phyloP scores from a whole-genome alignment of 2,329 filamentous ascomycete species.

The Thielaviopsis ethacetica region DNA sequence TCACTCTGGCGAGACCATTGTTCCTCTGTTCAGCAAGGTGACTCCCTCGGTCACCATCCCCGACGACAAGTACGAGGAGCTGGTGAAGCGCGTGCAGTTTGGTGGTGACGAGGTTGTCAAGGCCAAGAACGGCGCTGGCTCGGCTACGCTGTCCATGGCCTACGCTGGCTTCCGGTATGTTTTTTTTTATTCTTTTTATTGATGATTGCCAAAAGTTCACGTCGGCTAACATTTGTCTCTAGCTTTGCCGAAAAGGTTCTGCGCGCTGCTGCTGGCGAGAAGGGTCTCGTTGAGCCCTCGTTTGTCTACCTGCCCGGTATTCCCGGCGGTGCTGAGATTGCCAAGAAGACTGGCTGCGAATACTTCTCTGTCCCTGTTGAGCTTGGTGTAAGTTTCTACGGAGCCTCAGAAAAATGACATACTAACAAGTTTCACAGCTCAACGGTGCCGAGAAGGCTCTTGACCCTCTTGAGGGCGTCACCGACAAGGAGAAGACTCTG shows the following conservation, averaged over 20 bases:
- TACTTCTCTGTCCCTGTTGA: slow-evolving; percentile 96
- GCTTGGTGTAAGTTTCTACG: slow-evolving; percentile 64
- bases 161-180: slow-evolving; percentile 81
- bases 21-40: slow-evolving; percentile 89
- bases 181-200: slow-evolving; percentile 7
- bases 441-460: slow-evolving; percentile 72
- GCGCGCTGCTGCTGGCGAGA: slow-evolving; percentile 74
- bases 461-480: slow-evolving; percentile 62
- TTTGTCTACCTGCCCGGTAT: slow-evolving; percentile 92
- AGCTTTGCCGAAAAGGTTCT: slow-evolving; percentile 88
- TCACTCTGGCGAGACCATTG: slow-evolving; percentile 96
- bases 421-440: slow-evolving; percentile 34
- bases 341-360: slow-evolving; percentile 67
- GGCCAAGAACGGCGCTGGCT: slow-evolving; percentile 83
- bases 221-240: slow-evolving; percentile 18
- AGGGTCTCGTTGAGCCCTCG: slow-evolving; percentile 84
- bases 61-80: slow-evolving; percentile 72
- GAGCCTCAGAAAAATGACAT: slow-evolving; percentile 12
- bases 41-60: slow-evolving; percentile 67
- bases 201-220: neutral
- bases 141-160: slow-evolving; percentile 86
- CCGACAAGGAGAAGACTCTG: slow-evolving; percentile 78
- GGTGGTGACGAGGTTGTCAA: slow-evolving; percentile 95
- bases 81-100: slow-evolving; percentile 93
- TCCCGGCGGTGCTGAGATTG: slow-evolving; percentile 69